Evolutionary conservation across 768 basidiomycete species (phyloP).

Genomic region (Austroboletus festivus): DNA sequence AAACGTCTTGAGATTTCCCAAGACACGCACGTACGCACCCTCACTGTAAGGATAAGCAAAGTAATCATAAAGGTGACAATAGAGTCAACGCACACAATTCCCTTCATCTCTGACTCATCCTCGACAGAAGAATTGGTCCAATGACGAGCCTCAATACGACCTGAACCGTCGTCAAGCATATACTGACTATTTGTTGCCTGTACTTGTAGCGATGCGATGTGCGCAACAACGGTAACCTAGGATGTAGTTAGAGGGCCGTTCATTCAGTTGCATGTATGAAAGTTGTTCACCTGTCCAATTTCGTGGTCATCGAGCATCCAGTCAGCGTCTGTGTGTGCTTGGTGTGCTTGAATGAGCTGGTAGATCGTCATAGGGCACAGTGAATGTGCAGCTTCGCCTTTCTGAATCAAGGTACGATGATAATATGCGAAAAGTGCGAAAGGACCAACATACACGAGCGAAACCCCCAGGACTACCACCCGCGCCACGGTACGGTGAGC

Average conservation of each 20-base stretch:
- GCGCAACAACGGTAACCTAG: conserved; percentile 72
- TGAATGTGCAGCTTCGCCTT: conserved; percentile 40
- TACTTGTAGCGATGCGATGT: conserved; percentile 62
- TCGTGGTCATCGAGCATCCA: conserved; percentile 81
- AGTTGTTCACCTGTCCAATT: conserved; percentile 64
- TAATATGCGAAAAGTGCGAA: background rate
- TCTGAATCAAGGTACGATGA: conserved; percentile 26
- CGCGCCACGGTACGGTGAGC: conserved; percentile 55
- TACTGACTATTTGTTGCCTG: conserved; percentile 83
- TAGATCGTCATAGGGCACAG: conserved; percentile 74
- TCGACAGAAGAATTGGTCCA: conserved; percentile 73
- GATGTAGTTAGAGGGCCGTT: conserved; percentile 1
- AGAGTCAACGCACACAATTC: conserved; percentile 40
- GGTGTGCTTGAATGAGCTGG: conserved; percentile 73
- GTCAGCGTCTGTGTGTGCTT: conserved; percentile 84
- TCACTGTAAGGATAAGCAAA: conserved; percentile 44
- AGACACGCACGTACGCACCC: conserved; percentile 74
- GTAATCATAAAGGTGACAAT: background rate
- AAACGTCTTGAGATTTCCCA: conserved; percentile 81
- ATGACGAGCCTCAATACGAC: conserved; percentile 68
- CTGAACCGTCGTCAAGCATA: conserved; percentile 83
- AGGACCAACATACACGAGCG: conserved; percentile 35
- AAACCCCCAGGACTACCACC: conserved; percentile 59
- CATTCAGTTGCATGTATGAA: background rate
- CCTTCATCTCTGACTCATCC: conserved; percentile 50